Evolutionary conservation across 2,329 filamentous ascomycete species (phyloP), one percentile per base, ranked within the genome.

Genomic region (Cladosporium sp.): DNA sequence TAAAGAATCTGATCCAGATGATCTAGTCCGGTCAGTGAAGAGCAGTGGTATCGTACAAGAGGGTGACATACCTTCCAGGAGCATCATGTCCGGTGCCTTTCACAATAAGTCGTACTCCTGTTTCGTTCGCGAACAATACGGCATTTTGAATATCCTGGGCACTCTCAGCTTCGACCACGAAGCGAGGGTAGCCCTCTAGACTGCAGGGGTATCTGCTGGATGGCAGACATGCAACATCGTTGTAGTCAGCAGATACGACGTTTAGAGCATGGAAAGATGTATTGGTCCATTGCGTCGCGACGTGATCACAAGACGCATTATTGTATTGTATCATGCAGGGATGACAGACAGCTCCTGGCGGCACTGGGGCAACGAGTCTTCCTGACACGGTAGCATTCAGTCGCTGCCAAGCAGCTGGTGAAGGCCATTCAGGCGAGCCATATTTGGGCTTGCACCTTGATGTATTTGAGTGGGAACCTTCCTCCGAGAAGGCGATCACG

Each of bases 311-410:
- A 20, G 42, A 45, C 2, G 9, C 53, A 25, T 57, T 57, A 42
- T 60, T 39, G 44, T 42, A 62, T 17, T 54, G 20, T 12, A 49
- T 32, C 42, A 54, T 34, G 8, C 12, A 25, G 5, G 52, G 32
- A 39, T 55, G 52, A 5, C 52, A 55, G 20, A 55, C 52, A 4
- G 32, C 40, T 9, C 52, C 52, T 7, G 52, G 52, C 5, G 40
- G 52, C 5, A 19, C 28, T 13, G 52, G 40, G 5, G 76, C 73
- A 40, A 86, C 72, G 25, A 86, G 70, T 4, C 71, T 73, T 1
- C 80, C 82, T 20, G 72, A 70, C 2, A 85, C 71, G 1, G 82
- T 77, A 13, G 66, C 55, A 63, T 86, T 84, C 52, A 87, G 76
- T 0, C 64, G 56, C 6, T 70, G 62, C 83, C 83, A 87, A 4